Base-by-base conservation (phyloP, 192 early-diverging fungal genomes). In the Gonapodya prolifera region DNA sequence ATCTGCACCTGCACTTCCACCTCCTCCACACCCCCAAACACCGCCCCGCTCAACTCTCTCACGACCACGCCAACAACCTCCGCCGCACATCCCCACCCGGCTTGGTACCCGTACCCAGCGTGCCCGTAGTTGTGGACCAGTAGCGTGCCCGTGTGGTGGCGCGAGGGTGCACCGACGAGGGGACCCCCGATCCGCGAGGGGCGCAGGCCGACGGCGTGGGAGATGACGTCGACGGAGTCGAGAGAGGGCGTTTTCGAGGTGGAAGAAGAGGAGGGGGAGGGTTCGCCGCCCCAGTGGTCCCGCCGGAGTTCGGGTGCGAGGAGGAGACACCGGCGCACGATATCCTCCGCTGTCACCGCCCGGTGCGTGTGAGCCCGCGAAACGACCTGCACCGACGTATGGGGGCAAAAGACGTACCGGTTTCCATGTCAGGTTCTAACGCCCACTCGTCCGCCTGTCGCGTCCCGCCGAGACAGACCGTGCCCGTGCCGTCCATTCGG, bases 61-160 rank as follows among this genome's bases (percentile, higher is more conserved):
- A n/a, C n/a, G n/a, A n/a, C n/a, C n/a, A n/a, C n/a, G n/a, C n/a
- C n/a, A 61, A 61, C 8, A 61, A 61, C 45, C 8, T 73, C 18
- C 18, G 71, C 16, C 8, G 71, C 71, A 18, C 8, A 30, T 30
- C 71, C 71, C 71, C 71, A 73, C 16, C 28, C 13, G 8, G 71
- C 2, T 73, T 73, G 71, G 71, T 73, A 73, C 18, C 71, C 71
- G 71, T 73, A 73, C 71, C 71, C 71, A 8, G 28, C 16, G 31
- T 73, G 71, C 16, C 71, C 71, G 71, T 73, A 73, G 31, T 73
- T 73, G 71, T 18, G 18, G 8, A 73, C 31, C 18, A 73, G 8
- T 8, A 32, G 71, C n/a, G n/a, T n/a, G n/a, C n/a, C 18, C 71
- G 13, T 29, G 8, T 61, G 23, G 45, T 61, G 45, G 45, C 8